Conservation (phyloP, 768 basidiomycete genomes). For the Aureoboletus auriporus region DNA sequence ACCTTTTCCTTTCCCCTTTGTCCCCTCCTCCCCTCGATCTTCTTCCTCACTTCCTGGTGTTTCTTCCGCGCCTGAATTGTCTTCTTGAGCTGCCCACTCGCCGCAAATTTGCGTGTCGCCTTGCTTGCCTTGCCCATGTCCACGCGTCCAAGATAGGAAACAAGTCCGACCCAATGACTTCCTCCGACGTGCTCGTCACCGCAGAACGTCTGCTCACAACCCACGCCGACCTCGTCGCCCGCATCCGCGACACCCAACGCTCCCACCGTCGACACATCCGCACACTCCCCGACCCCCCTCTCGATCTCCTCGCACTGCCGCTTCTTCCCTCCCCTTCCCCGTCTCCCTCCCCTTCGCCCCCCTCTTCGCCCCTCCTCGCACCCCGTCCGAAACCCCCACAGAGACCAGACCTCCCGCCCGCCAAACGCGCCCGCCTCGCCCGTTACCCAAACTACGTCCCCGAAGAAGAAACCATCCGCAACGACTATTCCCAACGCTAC, state of each 20-base stretch:
- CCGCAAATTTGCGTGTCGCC: constrained; percentile 81
- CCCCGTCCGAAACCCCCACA: constrained; percentile 34
- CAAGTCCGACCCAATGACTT: constrained; percentile 4
- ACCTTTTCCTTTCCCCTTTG: constrained; percentile 30
- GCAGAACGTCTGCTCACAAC: constrained; percentile 63
- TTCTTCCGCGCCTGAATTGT: constrained; percentile 82
- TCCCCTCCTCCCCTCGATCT: constrained; percentile 55
- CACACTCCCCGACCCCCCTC: constrained; percentile 50
- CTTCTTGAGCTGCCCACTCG: constrained; percentile 85
- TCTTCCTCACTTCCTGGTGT: constrained; percentile 71
- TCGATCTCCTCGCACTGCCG: constrained; percentile 52
- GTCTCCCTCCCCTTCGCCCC: constrained; percentile 47
- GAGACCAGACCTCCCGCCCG: constrained; percentile 53
- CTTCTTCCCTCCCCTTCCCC: constrained; percentile 54
- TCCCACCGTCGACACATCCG: constrained; percentile 54
- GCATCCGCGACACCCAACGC: constrained; percentile 54
- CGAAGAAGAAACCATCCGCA: constrained; percentile 94
- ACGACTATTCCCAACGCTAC: constrained; percentile 90
- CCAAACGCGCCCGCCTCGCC: constrained; percentile 66
- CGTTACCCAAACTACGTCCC: constrained; percentile 82
- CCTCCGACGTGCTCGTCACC: constrained; percentile 50
- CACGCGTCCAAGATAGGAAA: constrained; percentile 15
- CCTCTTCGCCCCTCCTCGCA: constrained; percentile 40
- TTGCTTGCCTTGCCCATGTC: constrained; percentile 55
- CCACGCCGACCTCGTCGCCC: constrained; percentile 56